Evolutionary conservation across 192 early-diverging fungal genomes (phyloP).

Genomic region (Mycoemilia scoparia): DNA sequence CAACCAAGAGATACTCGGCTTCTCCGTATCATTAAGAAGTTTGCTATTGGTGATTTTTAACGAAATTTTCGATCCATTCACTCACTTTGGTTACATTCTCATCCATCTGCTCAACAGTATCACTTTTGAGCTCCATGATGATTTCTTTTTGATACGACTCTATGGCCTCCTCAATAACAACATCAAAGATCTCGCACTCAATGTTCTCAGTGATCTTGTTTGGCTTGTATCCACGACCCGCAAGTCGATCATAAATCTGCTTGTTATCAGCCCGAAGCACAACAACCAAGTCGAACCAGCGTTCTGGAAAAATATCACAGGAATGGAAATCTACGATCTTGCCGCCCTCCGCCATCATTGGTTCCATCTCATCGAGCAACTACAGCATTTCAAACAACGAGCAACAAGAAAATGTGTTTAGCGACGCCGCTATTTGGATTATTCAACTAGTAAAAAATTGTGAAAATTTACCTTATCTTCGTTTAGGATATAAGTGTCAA

Average conservation of each 20-base stretch:
- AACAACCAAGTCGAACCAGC: constrained; percentile 94
- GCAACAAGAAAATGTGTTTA: too few species aligned
- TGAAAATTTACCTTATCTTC: constrained; percentile 77
- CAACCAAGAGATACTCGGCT: too few species aligned
- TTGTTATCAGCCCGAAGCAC: constrained; percentile 67
- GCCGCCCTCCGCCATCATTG: constrained; percentile 56
- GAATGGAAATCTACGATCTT: constrained; percentile 88
- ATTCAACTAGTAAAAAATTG: background rate
- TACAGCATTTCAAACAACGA: too few species aligned
- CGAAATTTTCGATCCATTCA: constrained; percentile 40
- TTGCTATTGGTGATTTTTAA: constrained; percentile 2
- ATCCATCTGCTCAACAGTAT: constrained; percentile 81
- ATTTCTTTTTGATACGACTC: constrained; percentile 68
- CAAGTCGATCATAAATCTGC: constrained; percentile 63
- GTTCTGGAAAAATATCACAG: constrained; percentile 90
- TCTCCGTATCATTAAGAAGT: too few species aligned
- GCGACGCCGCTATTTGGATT: background rate
- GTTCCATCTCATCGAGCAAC: constrained; percentile 86
- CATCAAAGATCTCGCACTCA: constrained; percentile 95
- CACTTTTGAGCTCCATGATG: constrained; percentile 61
- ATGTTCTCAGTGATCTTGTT: constrained; percentile 87
- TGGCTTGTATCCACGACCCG: constrained; percentile 52
- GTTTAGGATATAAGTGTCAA: constrained; percentile 71
- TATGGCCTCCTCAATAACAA: constrained; percentile 72
- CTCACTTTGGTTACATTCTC: constrained; percentile 63